Conservation (phyloP, 306 rosid species). For the Urtica urens region DNA sequence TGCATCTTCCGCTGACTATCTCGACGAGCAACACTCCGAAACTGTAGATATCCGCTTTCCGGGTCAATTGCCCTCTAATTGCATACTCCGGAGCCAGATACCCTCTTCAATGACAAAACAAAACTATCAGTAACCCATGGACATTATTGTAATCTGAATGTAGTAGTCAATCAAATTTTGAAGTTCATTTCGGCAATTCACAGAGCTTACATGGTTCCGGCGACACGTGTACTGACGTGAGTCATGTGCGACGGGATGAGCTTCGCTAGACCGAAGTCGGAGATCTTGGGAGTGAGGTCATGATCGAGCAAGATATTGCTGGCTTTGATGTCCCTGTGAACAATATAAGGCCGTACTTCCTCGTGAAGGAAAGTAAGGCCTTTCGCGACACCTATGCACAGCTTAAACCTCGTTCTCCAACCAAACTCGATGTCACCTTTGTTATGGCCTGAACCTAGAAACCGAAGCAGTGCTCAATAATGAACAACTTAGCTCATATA, state of each 20-base stretch:
- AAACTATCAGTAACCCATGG: slow-evolving; percentile 10
- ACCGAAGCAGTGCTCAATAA: too few species aligned
- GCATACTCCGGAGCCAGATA: slow-evolving; percentile 99
- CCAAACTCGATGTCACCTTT: slow-evolving; percentile 33
- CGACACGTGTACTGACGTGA: slow-evolving; percentile 97
- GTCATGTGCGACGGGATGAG: slow-evolving; percentile 72
- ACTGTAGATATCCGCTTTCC: slow-evolving; percentile 82
- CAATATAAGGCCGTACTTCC: slow-evolving; percentile 68
- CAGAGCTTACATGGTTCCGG: slow-evolving; percentile 88
- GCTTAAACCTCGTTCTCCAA: slow-evolving; percentile 52
- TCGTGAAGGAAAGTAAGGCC: slow-evolving; percentile 92
- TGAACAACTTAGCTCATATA: too few species aligned
- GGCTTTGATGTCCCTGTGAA: slow-evolving; percentile 95
- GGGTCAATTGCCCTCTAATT: slow-evolving; percentile 63
- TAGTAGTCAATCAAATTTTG: too few species aligned
- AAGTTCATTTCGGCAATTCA: too few species aligned
- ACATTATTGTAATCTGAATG: too few species aligned
- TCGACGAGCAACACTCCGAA: slow-evolving; percentile 86
- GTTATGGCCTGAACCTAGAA: slow-evolving; percentile 44
- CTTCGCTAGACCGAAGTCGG: slow-evolving; percentile 96
- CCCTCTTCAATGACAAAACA: slow-evolving; percentile 53
- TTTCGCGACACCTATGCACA: slow-evolving; percentile 61
- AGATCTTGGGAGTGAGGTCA: slow-evolving; percentile 66
- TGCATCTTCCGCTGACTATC: slow-evolving; percentile 76
- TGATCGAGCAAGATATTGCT: slow-evolving; percentile 85